Base-by-base conservation (phyloP, 441 rosid genomes). In the Mallotus repandus region DNA sequence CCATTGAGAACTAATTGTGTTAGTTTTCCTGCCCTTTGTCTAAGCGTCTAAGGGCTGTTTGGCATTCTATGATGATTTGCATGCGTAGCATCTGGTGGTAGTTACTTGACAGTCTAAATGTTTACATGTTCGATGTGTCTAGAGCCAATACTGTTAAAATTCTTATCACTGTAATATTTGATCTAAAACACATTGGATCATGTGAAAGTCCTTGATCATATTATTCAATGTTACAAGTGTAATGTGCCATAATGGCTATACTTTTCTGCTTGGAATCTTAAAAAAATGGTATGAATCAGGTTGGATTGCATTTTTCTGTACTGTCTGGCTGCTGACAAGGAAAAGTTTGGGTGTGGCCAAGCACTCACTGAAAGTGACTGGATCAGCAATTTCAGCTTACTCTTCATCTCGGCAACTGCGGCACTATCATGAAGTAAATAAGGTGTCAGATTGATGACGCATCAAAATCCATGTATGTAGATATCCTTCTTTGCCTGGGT, bases 221-320 rank as follows among this genome's bases (percentile, higher is more conserved):
- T 9, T 8, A 35, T 41, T 21, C 46, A 7, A 46, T 69, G 5
- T 13, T 14, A 14, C 21, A 19, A 68, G 32, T 46, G 12, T 46
- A 3, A 22, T 43, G 25, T 14, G 35, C 25, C 8, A 22, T 19
- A 57, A 14, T 32, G 29, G 58, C 22, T 52, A 9, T 1, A 41
- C 21, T 38, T 9, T 65, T 29, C 57, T 68, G 13, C 7, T 56
- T 50, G 54, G 35, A 19, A 48, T 10, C 11, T 65, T 46, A n/a
- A 56, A 38, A 66, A 64, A 8, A 63, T 65, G 45, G 32, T 81
- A 65, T 83, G 74, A 65, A 73, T 74, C 92, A 95, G 99, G 98
- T 78, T 93, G 99, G 99, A 77, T 89, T 54, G 95, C 92, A 71
- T 91, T 95, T 79, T 84, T 93, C 77, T 90, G 88, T 79, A 78